A percentile compares a stretch with the other conserved stretches of the same genome.
Conservation (phyloP, 495 filamentous ascomycete genomes). For the Chaetomium tenue region DNA sequence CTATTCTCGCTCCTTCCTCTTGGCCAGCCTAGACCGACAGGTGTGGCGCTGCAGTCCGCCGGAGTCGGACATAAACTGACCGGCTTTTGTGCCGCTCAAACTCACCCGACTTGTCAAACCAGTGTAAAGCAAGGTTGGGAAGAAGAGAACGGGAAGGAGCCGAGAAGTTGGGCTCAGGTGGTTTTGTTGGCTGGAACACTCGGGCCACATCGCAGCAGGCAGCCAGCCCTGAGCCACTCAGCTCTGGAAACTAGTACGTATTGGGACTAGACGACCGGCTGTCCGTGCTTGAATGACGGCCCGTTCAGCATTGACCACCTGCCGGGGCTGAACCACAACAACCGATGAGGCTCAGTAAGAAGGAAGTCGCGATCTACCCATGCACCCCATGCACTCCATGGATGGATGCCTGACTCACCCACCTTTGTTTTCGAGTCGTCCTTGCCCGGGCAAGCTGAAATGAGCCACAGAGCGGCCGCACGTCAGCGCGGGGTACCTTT, state of each 20-base stretch:
- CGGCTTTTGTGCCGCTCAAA: background rate
- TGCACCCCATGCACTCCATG: too few relatives aligned
- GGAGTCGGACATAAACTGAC: background rate
- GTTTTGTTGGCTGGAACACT: background rate
- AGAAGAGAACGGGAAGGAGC: background rate
- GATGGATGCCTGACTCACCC: conserved; percentile 10
- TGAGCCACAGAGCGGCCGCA: conserved; percentile 13
- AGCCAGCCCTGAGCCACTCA: background rate
- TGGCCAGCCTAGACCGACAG: background rate
- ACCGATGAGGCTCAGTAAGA: conserved; percentile 7
- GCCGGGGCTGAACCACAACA: background rate
- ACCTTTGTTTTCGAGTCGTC: background rate
- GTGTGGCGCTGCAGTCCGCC: background rate
- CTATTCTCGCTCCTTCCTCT: background rate
- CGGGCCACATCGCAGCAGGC: background rate
- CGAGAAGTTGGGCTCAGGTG: background rate
- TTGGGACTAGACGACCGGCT: background rate
- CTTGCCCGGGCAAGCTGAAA: conserved; percentile 15
- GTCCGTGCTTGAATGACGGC: background rate
- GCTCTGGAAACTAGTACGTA: background rate
- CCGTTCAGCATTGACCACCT: conserved; percentile 11
- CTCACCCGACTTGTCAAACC: background rate
- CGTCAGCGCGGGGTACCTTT: conserved; percentile 1
- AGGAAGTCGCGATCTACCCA: conserved; percentile 5
- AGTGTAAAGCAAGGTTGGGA: background rate